A percentile compares a stretch with the other conserved stretches of the same genome.
phyloP scores from a whole-genome alignment of 1,284 basidiomycete genomes.

The Cryptococcus jaspeensis region DNA sequence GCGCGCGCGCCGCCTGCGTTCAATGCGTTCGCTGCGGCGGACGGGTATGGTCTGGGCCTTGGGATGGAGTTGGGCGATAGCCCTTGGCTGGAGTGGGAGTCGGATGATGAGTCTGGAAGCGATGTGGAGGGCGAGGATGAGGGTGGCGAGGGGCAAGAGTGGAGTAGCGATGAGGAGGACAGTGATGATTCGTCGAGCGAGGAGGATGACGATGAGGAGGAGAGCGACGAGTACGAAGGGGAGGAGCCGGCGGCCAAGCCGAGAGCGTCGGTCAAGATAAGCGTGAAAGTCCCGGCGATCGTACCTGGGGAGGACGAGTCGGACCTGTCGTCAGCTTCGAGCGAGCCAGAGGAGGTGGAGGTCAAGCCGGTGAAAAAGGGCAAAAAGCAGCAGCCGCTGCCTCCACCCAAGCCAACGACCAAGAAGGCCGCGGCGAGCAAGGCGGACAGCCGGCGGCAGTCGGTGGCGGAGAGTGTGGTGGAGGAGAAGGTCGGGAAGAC shows the following conservation, averaged over 20 bases:
- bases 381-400: slow-evolving; percentile 1
- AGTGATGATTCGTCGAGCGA: slow-evolving; percentile 4
- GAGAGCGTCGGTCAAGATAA: slow-evolving; percentile 14
- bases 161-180: slow-evolving; percentile 16
- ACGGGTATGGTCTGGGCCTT: slow-evolving; percentile 38
- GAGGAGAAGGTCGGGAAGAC: not conserved
- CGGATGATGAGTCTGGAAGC: slow-evolving; percentile 16
- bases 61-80: slow-evolving; percentile 11
- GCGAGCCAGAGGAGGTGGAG: slow-evolving; percentile 14
- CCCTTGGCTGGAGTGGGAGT: slow-evolving; percentile 16
- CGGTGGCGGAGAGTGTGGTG: not conserved
- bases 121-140: slow-evolving; percentile 50
- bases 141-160: slow-evolving; percentile 65
- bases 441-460: not conserved
- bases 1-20: slow-evolving; percentile 39
- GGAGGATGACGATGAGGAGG: slow-evolving; percentile 18
- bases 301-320: slow-evolving; percentile 23
- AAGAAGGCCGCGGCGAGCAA: not conserved
- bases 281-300: slow-evolving; percentile 1
- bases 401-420: not conserved
- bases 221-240: slow-evolving; percentile 7
- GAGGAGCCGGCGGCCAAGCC: slow-evolving; percentile 14
- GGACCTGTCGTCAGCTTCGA: slow-evolving; percentile 31
- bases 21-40: slow-evolving; percentile 47
- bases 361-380: not conserved